Percentiles rank a stretch among this genome's conserved stretches.
phyloP scores from a whole-genome alignment of 2,329 filamentous ascomycete genomes.

The Lasiodiplodia sp. region DNA sequence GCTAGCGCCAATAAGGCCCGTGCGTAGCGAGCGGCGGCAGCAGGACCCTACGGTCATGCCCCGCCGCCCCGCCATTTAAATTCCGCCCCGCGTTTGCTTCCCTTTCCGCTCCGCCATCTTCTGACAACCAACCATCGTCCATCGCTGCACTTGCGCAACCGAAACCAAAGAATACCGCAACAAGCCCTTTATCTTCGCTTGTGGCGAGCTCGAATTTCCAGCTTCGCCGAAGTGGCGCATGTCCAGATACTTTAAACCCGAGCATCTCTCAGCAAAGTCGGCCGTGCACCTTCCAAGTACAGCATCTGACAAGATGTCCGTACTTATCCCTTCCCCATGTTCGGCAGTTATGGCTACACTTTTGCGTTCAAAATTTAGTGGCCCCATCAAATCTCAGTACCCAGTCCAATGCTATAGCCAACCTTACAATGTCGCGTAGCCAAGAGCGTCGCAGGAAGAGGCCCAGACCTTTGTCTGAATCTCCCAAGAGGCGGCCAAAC shows the following conservation, averaged over 20 bases:
- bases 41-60: background rate
- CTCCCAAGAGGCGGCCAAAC: too few relatives aligned
- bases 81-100: conserved; percentile 1
- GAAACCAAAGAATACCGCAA: background rate
- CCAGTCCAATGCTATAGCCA: too few relatives aligned
- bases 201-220: too few relatives aligned
- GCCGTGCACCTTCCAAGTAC: too few relatives aligned
- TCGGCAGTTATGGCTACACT: background rate
- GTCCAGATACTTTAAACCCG: too few relatives aligned
- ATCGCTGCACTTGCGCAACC: background rate
- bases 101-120: background rate
- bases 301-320: background rate
- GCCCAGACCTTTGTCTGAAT: too few relatives aligned
- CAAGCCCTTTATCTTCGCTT: too few relatives aligned
- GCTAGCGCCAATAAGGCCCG: background rate
- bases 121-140: background rate
- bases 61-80: background rate
- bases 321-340: background rate
- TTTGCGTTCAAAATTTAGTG: background rate
- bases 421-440: too few relatives aligned
- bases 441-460: too few relatives aligned
- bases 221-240: too few relatives aligned
- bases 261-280: too few relatives aligned
- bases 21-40: background rate
- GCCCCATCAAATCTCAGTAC: too few relatives aligned